phyloP scores from a whole-genome alignment of 2,329 filamentous ascomycete genomes.

The Hortaea werneckii region DNA sequence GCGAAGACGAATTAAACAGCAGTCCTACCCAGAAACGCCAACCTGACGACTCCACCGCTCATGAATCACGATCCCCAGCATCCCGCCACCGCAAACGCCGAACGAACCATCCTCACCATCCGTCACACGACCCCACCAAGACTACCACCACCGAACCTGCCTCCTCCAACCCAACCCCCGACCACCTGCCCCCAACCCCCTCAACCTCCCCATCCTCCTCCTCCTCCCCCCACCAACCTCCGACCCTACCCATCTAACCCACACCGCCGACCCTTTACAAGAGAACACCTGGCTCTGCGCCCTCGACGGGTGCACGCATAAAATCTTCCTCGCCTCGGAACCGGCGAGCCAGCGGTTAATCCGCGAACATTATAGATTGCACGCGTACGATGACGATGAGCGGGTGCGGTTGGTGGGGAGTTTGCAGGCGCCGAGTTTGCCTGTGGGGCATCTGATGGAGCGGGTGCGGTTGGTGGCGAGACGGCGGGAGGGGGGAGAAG shows the following conservation, averaged over 20 bases:
- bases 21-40: not conserved
- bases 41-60: not conserved
- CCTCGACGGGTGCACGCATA: constrained; percentile 52
- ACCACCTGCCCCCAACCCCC: constrained; percentile 22
- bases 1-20: constrained; percentile 1
- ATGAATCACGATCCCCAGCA: not conserved
- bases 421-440: constrained; percentile 40
- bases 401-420: constrained; percentile 45
- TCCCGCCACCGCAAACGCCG: no score
- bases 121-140: not conserved
- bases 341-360: constrained; percentile 48
- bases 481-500: constrained; percentile 1
- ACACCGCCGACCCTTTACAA: constrained; percentile 17
- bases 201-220: constrained; percentile 6
- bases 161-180: constrained; percentile 2
- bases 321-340: constrained; percentile 53
- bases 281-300: constrained; percentile 56
- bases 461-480: constrained; percentile 28
- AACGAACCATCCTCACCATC: not conserved
- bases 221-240: not conserved
- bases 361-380: constrained; percentile 49
- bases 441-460: constrained; percentile 36
- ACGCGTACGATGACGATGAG: constrained; percentile 47
- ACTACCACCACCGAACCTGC: not conserved
- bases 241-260: constrained; percentile 3